Percentiles rank a stretch among this genome's conserved stretches.
Conservation (phyloP, 768 basidiomycete genomes). For the Suillus ampliporus region DNA sequence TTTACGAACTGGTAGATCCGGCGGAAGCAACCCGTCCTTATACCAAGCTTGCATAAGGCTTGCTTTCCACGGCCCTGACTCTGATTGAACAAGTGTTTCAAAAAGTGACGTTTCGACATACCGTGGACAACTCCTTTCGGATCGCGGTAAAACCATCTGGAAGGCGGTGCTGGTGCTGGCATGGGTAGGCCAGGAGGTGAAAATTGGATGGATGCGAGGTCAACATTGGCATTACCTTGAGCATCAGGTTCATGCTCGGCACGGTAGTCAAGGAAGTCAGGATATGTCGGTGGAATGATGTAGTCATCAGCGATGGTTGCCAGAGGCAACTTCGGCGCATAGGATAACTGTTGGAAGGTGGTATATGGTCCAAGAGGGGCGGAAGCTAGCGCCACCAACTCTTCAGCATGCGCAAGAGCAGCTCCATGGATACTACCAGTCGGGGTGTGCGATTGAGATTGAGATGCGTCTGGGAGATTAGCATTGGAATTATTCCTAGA, state of each 20-base stretch:
- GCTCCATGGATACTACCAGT: slow-evolving; percentile 40
- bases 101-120: slow-evolving; percentile 38
- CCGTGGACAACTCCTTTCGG: slow-evolving; percentile 83
- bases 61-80: slow-evolving; percentile 84
- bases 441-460: slow-evolving; percentile 20
- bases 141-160: slow-evolving; percentile 84
- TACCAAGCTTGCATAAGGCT: slow-evolving; percentile 90
- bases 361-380: slow-evolving; percentile 84
- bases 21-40: slow-evolving; percentile 81
- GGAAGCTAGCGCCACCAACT: slow-evolving; percentile 68
- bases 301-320: slow-evolving; percentile 90
- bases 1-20: slow-evolving; percentile 79
- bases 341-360: slow-evolving; percentile 89
- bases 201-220: slow-evolving; percentile 68
- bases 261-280: slow-evolving; percentile 75
- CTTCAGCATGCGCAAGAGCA: slow-evolving; percentile 60
- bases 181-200: slow-evolving; percentile 82
- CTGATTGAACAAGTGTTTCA: slow-evolving; percentile 16
- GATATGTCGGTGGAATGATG: slow-evolving; percentile 90
- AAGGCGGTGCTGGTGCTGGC: slow-evolving; percentile 68
- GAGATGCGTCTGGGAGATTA: slow-evolving; percentile 29
- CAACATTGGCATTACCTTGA: slow-evolving; percentile 45
- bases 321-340: slow-evolving; percentile 87
- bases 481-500: slow-evolving; percentile 31
- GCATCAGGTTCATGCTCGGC: slow-evolving; percentile 63